Conservation (phyloP, 805 yeast genomes). For the Metschnikowia santaceciliae region DNA sequence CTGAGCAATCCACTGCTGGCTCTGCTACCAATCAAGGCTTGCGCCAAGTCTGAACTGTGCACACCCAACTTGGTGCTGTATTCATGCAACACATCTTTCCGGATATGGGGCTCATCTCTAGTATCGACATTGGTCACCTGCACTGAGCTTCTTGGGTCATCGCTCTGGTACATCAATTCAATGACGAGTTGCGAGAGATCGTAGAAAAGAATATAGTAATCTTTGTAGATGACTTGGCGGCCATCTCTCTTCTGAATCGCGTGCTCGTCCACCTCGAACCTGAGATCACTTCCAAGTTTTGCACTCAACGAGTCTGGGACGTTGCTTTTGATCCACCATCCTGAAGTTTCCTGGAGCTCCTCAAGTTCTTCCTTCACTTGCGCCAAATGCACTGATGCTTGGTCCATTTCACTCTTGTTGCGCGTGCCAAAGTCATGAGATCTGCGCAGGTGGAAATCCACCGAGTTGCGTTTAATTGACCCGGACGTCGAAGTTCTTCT, state of each 20-base stretch:
- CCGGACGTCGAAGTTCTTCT: conserved; percentile 17
- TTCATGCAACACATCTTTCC: conserved; percentile 46
- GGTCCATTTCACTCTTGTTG: conserved; percentile 21
- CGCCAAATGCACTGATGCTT: conserved; percentile 25
- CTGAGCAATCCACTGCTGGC: conserved; percentile 27
- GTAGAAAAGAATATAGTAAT: conserved; percentile 66
- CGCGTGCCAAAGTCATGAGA: conserved; percentile 6
- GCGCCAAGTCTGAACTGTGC: conserved; percentile 36
- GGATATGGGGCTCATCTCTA: conserved; percentile 41
- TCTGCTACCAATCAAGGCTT: conserved; percentile 31
- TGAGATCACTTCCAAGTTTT: conserved; percentile 45
- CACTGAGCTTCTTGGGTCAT: conserved; percentile 52
- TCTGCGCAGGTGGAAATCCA: conserved; percentile 7
- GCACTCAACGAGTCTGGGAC: conserved; percentile 51
- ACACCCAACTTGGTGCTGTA: conserved; percentile 51
- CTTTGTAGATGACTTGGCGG: conserved; percentile 46
- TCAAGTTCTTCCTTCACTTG: conserved; percentile 30
- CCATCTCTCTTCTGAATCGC: conserved; percentile 55
- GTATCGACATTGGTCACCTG: conserved; percentile 25
- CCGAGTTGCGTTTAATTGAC: conserved; percentile 7
- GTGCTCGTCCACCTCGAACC: conserved; percentile 64
- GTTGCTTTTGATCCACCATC: conserved; percentile 67
- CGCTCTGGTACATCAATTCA: conserved; percentile 51
- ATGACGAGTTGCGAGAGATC: conserved; percentile 68
- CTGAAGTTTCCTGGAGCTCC: conserved; percentile 24